phyloP scores from a whole-genome alignment of 139 green algal species.

The Coccomyxa sp. region DNA sequence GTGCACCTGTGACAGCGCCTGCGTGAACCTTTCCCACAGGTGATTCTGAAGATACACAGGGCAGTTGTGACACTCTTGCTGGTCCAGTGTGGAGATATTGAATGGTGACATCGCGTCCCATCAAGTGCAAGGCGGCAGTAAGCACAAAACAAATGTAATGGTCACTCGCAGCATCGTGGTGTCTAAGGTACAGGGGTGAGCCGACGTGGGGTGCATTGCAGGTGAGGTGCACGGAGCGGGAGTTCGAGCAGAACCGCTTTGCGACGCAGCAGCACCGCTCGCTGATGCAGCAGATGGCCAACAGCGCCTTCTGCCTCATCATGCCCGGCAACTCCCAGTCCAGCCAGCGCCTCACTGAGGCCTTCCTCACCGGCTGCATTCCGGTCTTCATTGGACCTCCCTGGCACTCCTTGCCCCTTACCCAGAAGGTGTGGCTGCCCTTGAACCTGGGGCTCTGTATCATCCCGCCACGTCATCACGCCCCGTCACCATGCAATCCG shows the following conservation, averaged over 20 bases:
- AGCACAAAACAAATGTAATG: too few relatives aligned
- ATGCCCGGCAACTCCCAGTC: background rate
- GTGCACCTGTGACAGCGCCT: too few relatives aligned
- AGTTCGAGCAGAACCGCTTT: background rate
- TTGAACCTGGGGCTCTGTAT: background rate
- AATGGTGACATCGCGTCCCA: too few relatives aligned
- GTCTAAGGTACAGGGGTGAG: too few relatives aligned
- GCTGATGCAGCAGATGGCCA: background rate
- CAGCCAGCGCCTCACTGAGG: constrained; percentile 5
- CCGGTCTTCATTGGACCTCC: constrained; percentile 8
- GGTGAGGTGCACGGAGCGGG: background rate
- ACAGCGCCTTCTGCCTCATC: constrained; percentile 5
- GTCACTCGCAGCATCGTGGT: too few relatives aligned
- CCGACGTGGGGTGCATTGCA: background rate
- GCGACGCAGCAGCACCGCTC: background rate
- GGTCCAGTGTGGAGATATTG: too few relatives aligned
- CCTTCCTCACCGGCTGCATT: constrained; percentile 6
- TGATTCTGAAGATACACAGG: too few relatives aligned
- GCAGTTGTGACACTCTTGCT: too few relatives aligned
- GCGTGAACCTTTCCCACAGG: too few relatives aligned
- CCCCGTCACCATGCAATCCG: too few relatives aligned
- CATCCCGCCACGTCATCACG: too few relatives aligned
- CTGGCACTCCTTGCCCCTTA: constrained; percentile 7
- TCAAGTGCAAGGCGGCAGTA: too few relatives aligned
- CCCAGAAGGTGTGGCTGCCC: background rate